These are phyloP conservation scores for Camillea tinctor DNA, from an alignment of 2,329 filamentous ascomycete genomes.

Conservation along the genomic window DNA sequence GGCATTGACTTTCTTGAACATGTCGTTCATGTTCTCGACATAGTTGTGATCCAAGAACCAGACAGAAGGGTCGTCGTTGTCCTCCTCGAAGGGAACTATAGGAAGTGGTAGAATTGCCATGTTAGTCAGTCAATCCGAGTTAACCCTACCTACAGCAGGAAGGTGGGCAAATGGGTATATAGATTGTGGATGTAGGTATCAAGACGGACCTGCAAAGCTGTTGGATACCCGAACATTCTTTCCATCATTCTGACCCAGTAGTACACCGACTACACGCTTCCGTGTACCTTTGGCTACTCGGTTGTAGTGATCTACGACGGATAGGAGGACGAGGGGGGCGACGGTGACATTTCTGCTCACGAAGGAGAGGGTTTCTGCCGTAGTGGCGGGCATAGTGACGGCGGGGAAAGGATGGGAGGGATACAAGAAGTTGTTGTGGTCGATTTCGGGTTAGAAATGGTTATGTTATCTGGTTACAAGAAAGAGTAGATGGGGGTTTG, in stretches of 20 bases:
- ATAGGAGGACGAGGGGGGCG: conserved; percentile 95
- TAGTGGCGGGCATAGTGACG: conserved; percentile 82
- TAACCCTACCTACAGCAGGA: not conserved
- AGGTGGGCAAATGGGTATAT: not conserved
- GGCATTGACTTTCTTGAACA: conserved; percentile 99
- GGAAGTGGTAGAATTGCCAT: conserved; percentile 8
- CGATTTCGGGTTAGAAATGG: conserved; percentile 11
- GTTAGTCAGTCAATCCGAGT: conserved; percentile 18
- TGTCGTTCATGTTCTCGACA: conserved; percentile 98
- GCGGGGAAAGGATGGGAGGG: conserved; percentile 1
- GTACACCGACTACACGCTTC: conserved; percentile 87
- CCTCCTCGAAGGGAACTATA: conserved; percentile 98
- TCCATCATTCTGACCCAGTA: conserved; percentile 93
- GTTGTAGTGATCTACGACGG: conserved; percentile 97
- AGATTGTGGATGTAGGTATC: not conserved
- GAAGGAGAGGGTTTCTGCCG: conserved; percentile 92
- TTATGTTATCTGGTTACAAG: conserved; percentile 11
- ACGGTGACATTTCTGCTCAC: conserved; percentile 95
- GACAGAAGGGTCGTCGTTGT: conserved; percentile 96
- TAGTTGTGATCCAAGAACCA: conserved; percentile 99
- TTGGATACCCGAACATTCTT: conserved; percentile 97
- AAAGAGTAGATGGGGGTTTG: not conserved
- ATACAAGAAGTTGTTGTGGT: conserved; percentile 5
- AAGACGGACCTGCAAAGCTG: conserved; percentile 86
- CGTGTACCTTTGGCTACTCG: conserved; percentile 83